Conservation (phyloP, 148 eudicot species). For the Beta vulgaris region DNA sequence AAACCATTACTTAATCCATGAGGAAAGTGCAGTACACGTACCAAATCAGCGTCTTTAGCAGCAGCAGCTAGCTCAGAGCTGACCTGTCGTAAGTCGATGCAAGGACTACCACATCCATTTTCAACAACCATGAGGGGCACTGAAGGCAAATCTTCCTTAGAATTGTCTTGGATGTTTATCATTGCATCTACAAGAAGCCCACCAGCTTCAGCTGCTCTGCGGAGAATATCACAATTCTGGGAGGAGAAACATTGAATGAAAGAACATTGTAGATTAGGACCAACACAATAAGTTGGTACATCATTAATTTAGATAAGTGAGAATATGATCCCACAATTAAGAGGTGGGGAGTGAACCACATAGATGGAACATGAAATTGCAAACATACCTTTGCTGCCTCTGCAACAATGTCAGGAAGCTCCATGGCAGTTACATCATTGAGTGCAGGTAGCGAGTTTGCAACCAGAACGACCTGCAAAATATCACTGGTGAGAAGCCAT, state of each 20-base stretch:
- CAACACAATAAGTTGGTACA: too few relatives aligned
- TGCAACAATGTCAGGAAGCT: constrained; percentile 94
- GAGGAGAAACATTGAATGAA: not conserved
- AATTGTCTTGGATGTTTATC: constrained; percentile 60
- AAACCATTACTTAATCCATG: not conserved
- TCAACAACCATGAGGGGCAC: constrained; percentile 96
- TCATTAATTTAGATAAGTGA: too few relatives aligned
- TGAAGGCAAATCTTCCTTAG: constrained; percentile 50
- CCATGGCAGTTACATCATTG: constrained; percentile 93
- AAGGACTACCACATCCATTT: constrained; percentile 98
- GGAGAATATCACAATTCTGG: constrained; percentile 94
- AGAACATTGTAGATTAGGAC: too few relatives aligned
- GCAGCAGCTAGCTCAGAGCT: constrained; percentile 95
- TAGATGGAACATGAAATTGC: not conserved
- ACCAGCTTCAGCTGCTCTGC: constrained; percentile 97
- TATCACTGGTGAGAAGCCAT: not conserved
- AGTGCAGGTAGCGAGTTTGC: constrained; percentile 96
- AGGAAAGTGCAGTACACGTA: constrained; percentile 25
- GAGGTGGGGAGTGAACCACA: not conserved
- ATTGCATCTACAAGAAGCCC: constrained; percentile 94
- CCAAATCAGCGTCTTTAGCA: constrained; percentile 99
- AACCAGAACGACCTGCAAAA: constrained; percentile 84
- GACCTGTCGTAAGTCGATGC: constrained; percentile 94
- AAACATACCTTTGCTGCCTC: constrained; percentile 90
- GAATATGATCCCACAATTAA: too few relatives aligned